Evolutionary conservation across 805 yeast genomes (phyloP), one percentile per base, ranked within the genome.

Genomic region (Saturnispora hagleri): DNA sequence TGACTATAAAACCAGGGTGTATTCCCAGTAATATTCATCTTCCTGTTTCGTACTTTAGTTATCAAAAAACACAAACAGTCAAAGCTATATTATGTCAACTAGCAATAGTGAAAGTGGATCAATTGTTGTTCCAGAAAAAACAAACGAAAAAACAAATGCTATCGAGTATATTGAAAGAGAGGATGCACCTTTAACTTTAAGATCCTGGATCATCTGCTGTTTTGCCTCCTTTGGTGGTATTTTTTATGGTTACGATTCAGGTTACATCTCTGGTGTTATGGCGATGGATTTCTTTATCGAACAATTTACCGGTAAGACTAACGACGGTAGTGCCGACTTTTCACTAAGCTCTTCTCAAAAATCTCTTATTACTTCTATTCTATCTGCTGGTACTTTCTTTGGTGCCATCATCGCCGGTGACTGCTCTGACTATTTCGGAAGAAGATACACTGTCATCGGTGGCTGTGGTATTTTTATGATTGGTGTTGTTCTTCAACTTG

Each of bases 231-330:
- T 84, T 58, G 89, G 88, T 68, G 90, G 89, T 34, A 83, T 81
- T 64, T 82, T 83, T 34, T 84, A 81, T 62, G 89, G 89, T 53
- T 83, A 82, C 75, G 89, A 83, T 70, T 82, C 86, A 49, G 89
- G 88, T 69, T 81, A 88, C 55, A 78, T 82, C 65, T 81, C 86
- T 43, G 89, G 89, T 55, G 79, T 82, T 62, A 79, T 82, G 43
- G 78, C 78, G 62, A 79, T 82, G 81, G 57, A 70, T 12, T 78
- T 79, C 57, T 83, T 77, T 65, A 63, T 69, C 50, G 53, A 57
- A 28, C 69, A 79, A 57, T 81, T 82, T 58, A 31, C 34, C 4
- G 88, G 86, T 58, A 65, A 70, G 53, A 20, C 12, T 17, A 41
- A 54, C 4, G 53, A 68, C 51, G 46, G 60, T 3, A 60, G 60